Evolutionary conservation across 1,139 yeast species (phyloP), one percentile per base, ranked within the genome.

Genomic region (Lodderomyces beijingensis): DNA sequence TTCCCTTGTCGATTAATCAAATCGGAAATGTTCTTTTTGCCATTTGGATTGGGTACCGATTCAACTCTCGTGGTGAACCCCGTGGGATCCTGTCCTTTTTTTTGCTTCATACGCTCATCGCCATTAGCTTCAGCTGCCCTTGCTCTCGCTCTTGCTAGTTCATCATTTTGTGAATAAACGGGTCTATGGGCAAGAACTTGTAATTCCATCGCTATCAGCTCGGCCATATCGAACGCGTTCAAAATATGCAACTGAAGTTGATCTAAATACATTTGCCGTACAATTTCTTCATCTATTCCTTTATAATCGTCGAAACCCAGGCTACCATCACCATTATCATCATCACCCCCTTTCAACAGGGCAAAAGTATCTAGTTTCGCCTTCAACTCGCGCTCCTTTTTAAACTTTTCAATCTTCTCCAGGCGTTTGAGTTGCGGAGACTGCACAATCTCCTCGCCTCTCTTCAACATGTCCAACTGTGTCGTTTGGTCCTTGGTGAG

Each of bases 381-480:
- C n/a, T 55, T 60, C 34, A 85, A 57, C 23, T 68, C 70, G 48
- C 74, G 78, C 43, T 80, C 88, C 17, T 65, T 53, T 49, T 74
- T 80, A 53, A 68, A 83, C 45, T 75, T 71, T 16, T 74, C 81
- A 38, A 89, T 86, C 53, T 88, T 89, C 34, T 75, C 82, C 16
- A 79, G 79, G 42, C 96, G 65, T 43, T 74, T 70, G 17, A 61
- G 53, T 13, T 73, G 67, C 0, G 93, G 77, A 37, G 74, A 74
- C 16, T 18, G 35, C 37, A 3, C 44, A 42, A 15, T 55, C 39
- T 5, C 37, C 39, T 54, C 74, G 10, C 64, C 62, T 15, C 53
- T 57, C 37, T 63, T 63, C 34, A 75, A 59, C 0, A 51, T 40
- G n/a, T 68, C 65, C 2, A 74, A 41, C 41, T 62, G 65, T 12